Percentiles rank a stretch among this genome's conserved stretches.
phyloP scores from a whole-genome alignment of 2,329 filamentous ascomycete genomes.

The Coniochaeta ligniaria region DNA sequence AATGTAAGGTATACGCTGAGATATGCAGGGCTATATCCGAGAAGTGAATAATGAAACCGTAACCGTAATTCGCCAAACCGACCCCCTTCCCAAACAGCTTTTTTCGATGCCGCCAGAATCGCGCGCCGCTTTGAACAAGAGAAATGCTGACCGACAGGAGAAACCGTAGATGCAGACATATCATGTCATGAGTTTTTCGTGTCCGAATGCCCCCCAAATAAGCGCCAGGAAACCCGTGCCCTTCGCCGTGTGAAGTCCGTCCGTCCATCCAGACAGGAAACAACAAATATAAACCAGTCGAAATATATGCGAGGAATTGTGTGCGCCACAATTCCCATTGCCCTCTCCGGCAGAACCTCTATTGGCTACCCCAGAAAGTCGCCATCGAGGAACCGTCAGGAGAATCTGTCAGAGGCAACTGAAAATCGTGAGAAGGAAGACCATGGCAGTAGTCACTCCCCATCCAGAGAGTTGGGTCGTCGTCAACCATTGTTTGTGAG shows the following conservation, averaged over 20 bases:
- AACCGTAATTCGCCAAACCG: background rate
- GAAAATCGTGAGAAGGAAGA: slow-evolving; percentile 16
- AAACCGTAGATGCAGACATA: background rate
- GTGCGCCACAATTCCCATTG: background rate
- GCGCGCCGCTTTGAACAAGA: background rate
- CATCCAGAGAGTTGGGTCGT: slow-evolving; percentile 43
- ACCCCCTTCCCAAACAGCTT: background rate
- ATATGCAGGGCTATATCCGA: background rate
- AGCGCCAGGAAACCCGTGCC: background rate
- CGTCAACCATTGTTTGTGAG: slow-evolving; percentile 26
- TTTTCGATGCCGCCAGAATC: background rate
- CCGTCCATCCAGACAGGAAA: background rate
- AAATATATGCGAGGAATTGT: background rate
- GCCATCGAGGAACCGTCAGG: slow-evolving; percentile 18
- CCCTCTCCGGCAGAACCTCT: background rate
- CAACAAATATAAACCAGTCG: background rate
- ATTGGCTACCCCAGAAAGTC: slow-evolving; percentile 15
- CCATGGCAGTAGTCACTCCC: slow-evolving; percentile 30
- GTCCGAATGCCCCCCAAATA: background rate
- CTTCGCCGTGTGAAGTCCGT: background rate
- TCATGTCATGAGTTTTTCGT: background rate
- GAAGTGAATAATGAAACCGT: background rate
- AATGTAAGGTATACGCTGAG: background rate
- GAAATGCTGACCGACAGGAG: background rate
- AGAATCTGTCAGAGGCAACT: slow-evolving; percentile 19